phyloP scores from a whole-genome alignment of 2,329 filamentous ascomycete genomes.

The Colletotrichum sp. region DNA sequence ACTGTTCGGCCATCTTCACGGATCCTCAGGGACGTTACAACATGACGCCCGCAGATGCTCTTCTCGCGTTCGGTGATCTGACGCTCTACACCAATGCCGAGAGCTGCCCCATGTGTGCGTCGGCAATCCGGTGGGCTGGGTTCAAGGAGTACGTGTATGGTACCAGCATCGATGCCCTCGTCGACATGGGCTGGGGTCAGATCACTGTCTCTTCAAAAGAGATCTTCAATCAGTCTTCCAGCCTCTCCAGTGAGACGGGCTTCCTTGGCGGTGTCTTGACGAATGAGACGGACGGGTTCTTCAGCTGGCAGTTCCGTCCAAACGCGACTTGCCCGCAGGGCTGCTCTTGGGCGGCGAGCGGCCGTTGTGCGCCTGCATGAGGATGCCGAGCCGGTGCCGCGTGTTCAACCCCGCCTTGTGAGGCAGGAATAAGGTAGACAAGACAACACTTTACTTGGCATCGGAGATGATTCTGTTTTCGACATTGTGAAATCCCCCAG shows the following conservation, averaged over 20 bases:
- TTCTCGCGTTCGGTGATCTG: slow-evolving; percentile 50
- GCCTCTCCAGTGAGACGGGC: slow-evolving; percentile 37
- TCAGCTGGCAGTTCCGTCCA: slow-evolving; percentile 57
- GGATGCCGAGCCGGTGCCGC: background rate
- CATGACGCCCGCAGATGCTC: slow-evolving; percentile 42
- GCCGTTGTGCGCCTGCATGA: background rate
- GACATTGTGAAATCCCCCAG: background rate
- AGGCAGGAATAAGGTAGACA: background rate
- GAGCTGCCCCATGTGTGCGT: slow-evolving; percentile 63
- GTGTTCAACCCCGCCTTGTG: background rate
- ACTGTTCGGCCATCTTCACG: slow-evolving; percentile 55
- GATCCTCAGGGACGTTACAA: slow-evolving; percentile 49
- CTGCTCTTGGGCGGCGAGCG: background rate
- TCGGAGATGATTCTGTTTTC: background rate
- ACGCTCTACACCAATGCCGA: slow-evolving; percentile 63
- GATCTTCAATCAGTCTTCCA: slow-evolving; percentile 48
- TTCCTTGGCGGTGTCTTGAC: slow-evolving; percentile 50
- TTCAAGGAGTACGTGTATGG: slow-evolving; percentile 62
- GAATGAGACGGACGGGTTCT: slow-evolving; percentile 59
- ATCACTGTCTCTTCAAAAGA: slow-evolving; percentile 51
- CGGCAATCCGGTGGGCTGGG: slow-evolving; percentile 60
- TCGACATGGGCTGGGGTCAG: slow-evolving; percentile 54
- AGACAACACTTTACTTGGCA: background rate
- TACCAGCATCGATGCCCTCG: slow-evolving; percentile 51
- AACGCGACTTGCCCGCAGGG: slow-evolving; percentile 9